Base-by-base conservation (phyloP, 306 rosid genomes). In the Fragaria ananassa region DNA sequence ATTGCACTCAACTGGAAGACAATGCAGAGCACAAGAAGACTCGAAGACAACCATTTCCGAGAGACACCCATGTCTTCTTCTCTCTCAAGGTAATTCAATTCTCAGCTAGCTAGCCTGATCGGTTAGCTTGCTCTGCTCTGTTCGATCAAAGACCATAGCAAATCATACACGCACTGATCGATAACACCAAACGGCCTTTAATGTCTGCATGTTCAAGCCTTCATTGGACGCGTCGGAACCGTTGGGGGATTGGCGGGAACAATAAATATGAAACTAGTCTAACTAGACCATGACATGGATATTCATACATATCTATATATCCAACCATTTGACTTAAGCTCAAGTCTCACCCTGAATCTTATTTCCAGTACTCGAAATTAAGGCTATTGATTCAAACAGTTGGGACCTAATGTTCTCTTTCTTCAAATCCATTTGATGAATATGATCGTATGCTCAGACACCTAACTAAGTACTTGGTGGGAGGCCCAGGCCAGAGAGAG, bases 21-120 rank as follows among this genome's bases (percentile, higher is more conserved):
- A 82, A 88, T 80, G 86, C 85, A 89, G 0, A 91, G 77, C 31
- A 83, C 66, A 5, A 88, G 65, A 83, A 87, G 79, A 70, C 83
- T 79, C 68, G 76, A 19, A 3, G 29, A 72, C 51, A 79, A 39
- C 98, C 94, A 88, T 86, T 82, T 88, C 10, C 61, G 54, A 79
- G 76, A 50, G 64, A 58, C 70, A 65, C 78, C 82, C 93, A 89
- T 83, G 37, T 64, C 77, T 72, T 70, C 4, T 46, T 13, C 54
- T 45, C 15, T 23, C 21, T 11, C 45, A 17, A 15, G 5, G 4
- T 13, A 7, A 18, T 10, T 21, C 8, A 35, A n/a, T 46, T 56
- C 15, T 29, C 54, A 29, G 37, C 11, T 41, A 12, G 29, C 34
- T 62, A 25, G 35, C 6, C 54, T 72, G 68, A 8, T 1, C 6